phyloP scores from a whole-genome alignment of 345 rosid species.

The Dipteronia dyeriana region DNA sequence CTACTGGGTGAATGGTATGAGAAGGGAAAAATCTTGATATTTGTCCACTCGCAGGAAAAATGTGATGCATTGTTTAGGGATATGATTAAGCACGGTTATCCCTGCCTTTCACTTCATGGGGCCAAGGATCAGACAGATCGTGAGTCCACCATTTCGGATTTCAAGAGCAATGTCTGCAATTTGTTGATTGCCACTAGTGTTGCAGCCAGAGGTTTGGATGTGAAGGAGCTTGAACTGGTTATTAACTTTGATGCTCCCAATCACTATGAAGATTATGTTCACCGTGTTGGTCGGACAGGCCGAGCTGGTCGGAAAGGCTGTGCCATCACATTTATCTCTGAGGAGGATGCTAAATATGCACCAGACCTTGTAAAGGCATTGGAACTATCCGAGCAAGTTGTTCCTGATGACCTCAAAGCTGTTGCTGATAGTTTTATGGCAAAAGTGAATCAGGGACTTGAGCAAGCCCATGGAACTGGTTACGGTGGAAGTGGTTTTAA shows the following conservation, averaged over 20 bases:
- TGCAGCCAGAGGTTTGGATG: conserved; percentile 98
- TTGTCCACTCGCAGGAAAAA: conserved; percentile 89
- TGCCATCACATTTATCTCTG: conserved; percentile 89
- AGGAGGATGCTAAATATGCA: conserved; percentile 91
- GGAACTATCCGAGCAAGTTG: conserved; percentile 94
- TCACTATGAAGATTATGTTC: conserved; percentile 96
- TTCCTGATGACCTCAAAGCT: conserved; percentile 85
- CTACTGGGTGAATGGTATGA: conserved; percentile 96
- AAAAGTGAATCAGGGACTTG: conserved; percentile 90
- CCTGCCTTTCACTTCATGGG: conserved; percentile 96
- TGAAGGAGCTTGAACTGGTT: conserved; percentile 94
- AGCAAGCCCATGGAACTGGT: conserved; percentile 97
- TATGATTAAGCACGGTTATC: conserved; percentile 74
- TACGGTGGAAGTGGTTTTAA: conserved; percentile 99
- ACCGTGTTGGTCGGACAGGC: conserved; percentile 97
- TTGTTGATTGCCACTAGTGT: conserved; percentile 86
- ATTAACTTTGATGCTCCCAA: conserved; percentile 89
- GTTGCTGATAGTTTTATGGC: conserved; percentile 88
- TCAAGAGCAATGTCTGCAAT: conserved; percentile 90
- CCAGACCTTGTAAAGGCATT: conserved; percentile 96
- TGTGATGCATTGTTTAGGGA: conserved; percentile 86
- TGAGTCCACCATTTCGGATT: conserved; percentile 88
- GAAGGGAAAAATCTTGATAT: conserved; percentile 86
- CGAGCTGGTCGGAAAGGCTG: conserved; percentile 96
- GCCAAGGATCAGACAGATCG: conserved; percentile 97